Evolutionary conservation across 1,284 basidiomycete species (phyloP).

Genomic region (Ustilago sp.): DNA sequence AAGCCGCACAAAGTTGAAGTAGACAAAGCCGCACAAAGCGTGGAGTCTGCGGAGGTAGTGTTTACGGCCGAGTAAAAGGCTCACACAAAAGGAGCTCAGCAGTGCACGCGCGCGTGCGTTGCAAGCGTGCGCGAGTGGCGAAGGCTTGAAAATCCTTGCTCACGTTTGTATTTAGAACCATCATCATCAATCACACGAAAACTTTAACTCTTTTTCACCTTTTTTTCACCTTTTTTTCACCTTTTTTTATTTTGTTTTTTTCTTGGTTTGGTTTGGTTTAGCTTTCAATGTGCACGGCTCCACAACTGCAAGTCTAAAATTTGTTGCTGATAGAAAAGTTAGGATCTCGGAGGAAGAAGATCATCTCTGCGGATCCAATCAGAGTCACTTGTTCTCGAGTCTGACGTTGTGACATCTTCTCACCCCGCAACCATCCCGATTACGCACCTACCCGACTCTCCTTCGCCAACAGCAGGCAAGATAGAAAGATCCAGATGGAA

Average conservation of each 20-base stretch:
- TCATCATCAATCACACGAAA: too few species aligned
- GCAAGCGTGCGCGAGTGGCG: too few species aligned
- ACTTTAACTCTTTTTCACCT: too few species aligned
- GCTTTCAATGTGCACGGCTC: not conserved
- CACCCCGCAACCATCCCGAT: not conserved
- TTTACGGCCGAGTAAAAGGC: too few species aligned
- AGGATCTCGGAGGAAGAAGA: slow-evolving; percentile 7
- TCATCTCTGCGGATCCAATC: not conserved
- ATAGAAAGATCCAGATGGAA: slow-evolving; percentile 41
- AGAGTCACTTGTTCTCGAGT: slow-evolving; percentile 4
- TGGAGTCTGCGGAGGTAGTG: too few species aligned
- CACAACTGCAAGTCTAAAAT: not conserved
- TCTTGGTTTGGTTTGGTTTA: not conserved
- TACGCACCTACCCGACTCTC: not conserved
- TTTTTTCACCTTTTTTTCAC: not conserved
- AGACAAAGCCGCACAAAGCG: too few species aligned
- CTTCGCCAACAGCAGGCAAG: not conserved
- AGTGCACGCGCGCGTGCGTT: too few species aligned
- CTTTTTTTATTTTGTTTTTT: not conserved
- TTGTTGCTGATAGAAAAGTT: slow-evolving; percentile 7
- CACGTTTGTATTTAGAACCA: too few species aligned
- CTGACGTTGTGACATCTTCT: not conserved
- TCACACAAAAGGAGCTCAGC: too few species aligned
- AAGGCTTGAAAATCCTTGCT: too few species aligned
- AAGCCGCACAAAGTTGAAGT: too few species aligned